Base-by-base conservation (phyloP, 2,329 filamentous ascomycete species). In the Talaromyces verruculosus region DNA sequence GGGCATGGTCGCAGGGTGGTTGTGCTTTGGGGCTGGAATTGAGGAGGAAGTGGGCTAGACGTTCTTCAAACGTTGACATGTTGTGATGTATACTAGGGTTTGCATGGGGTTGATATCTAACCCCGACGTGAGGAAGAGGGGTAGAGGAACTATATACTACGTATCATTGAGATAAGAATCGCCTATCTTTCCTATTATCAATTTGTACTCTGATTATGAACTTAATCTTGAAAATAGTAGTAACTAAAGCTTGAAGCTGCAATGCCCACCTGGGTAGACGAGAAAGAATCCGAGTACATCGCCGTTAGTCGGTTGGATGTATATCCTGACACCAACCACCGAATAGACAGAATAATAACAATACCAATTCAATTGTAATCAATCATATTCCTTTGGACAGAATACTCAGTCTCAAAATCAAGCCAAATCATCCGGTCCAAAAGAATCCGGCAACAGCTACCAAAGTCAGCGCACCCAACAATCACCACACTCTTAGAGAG, bases 391-490 rank as follows among this genome's bases (percentile, higher is more conserved):
- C 17, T 3, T n/a, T 19, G 15, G 47, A 8, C 7, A 5, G 5
- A 51, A 8, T 28, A 51, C 51, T 35, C 51, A 19, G n/a, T 35
- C 17, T 33, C 47, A 33, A 59, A 25, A 47, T 41, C n/a, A 55
- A 43, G 61, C 22, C 35, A 67, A 49, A 65, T 67, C 63, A 49
- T 65, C 65, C 19, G 65, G 62, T 19, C 65, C 65, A 41, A 67
- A 67, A 5, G 65, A 64, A 64, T 67, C 65, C 30, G 65, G 65
- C 55, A 67, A 49, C 22, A 67, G 41, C 65, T 67, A 45, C 22
- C 22, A 15, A 17, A 59, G 30, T 39, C 25, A 28, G 30, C 11
- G 19, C 25, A 1, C 1, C 35, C 35, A 6, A 17, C 13, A 62
- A 37, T 51, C 47, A 10, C 6, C 13, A 13, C 33, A 17, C 3